phyloP scores from a whole-genome alignment of 352 stramenopile genomes.

The Phytophthora citricola region DNA sequence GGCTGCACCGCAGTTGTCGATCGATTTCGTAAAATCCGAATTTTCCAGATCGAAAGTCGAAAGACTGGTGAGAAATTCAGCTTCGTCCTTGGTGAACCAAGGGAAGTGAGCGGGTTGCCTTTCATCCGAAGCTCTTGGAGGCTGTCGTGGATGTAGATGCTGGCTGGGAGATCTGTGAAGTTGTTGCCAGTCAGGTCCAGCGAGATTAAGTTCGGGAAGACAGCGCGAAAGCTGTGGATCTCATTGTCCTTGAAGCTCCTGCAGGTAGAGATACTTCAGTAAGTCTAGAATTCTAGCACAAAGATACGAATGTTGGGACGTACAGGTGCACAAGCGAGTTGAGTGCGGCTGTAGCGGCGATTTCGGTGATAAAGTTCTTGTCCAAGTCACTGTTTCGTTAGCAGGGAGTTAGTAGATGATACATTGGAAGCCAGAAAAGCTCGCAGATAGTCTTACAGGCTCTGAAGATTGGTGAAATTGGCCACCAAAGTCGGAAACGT shows the following conservation, averaged over 20 bases:
- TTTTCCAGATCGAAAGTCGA: constrained; percentile 43
- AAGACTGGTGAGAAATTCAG: constrained; percentile 35
- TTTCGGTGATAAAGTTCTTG: constrained; percentile 44
- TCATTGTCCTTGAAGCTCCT: constrained; percentile 64
- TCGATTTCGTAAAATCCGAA: constrained; percentile 39
- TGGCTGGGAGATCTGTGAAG: constrained; percentile 51
- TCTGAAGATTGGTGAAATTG: constrained; percentile 43
- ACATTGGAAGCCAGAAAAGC: background rate
- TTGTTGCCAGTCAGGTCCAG: constrained; percentile 67
- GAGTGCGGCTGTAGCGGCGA: constrained; percentile 38
- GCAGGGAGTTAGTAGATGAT: constrained; percentile 14
- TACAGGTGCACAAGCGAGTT: constrained; percentile 59
- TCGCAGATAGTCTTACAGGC: constrained; percentile 31
- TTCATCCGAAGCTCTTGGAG: constrained; percentile 54
- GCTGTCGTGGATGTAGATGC: constrained; percentile 55
- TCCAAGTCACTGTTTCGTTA: constrained; percentile 31
- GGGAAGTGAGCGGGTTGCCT: constrained; percentile 46
- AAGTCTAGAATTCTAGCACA: background rate
- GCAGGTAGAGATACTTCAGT: background rate
- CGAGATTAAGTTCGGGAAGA: constrained; percentile 59
- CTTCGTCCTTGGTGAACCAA: constrained; percentile 51
- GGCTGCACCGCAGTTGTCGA: constrained; percentile 27
- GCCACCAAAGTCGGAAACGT: constrained; percentile 41
- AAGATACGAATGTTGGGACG: constrained; percentile 8
- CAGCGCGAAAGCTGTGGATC: constrained; percentile 53